Evolutionary conservation across 257 asterid genomes (phyloP), one percentile per base, ranked within the genome.

Genomic region (Cynanchum wilfordii): DNA sequence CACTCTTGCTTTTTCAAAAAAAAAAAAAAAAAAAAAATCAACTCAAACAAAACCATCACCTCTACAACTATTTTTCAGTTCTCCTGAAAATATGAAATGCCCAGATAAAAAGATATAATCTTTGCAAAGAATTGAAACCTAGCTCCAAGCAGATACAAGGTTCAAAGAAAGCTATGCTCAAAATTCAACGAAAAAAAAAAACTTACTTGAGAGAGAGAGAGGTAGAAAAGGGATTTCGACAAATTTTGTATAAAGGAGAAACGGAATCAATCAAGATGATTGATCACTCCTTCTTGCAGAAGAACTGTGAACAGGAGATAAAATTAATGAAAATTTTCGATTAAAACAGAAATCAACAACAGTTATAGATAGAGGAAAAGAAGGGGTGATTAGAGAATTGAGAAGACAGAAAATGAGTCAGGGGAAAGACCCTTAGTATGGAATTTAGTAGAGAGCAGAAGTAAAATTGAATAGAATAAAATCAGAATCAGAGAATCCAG

Each of bases 191-290:
- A n/a, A 51, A 27, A 50, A 45, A 58, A 72, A 36, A 51, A 36
- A 47, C 81, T 72, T 74, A 67, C 66, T 74, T 38, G 27, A 30
- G 27, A 3, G 29, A 16, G 70, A 62, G 52, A 12, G 70, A 8
- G 20, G 4, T 17, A 63, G 36, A 57, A 24, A 11, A 45, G 66
- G 69, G 42, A 73, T 58, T 66, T 78, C 54, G 75, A 73, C 78
- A 47, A 64, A 78, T 68, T 78, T 47, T 7, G 47, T 42, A 52
- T 19, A 33, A 47, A 47, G 22, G 45, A 22, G 9, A 12, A n/a
- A 57, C 55, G 45, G 15, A 51, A 68, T 77, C 70, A 77, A 17
- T 38, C 50, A 50, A 66, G 36, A 50, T 40, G 36, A 38, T 40
- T 47, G 67, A 56, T 78, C 75, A 73, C 51, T 51, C 54, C 60